phyloP scores from a whole-genome alignment of 441 rosid genomes.

The Jatropha podagrica region DNA sequence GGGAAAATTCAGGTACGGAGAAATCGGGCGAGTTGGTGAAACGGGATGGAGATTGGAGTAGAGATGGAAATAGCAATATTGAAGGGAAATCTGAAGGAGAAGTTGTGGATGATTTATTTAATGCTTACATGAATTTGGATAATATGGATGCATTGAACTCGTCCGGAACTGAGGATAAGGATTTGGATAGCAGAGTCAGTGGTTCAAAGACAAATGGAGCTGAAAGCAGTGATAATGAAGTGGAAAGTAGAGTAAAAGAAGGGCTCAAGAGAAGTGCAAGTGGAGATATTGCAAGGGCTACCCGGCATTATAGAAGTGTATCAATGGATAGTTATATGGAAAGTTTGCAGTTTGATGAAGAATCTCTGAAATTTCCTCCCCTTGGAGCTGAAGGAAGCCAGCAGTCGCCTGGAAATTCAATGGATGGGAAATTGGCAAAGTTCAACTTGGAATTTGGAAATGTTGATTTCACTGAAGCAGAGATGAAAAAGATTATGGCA shows the following conservation, averaged over 20 bases:
- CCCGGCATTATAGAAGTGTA: slow-evolving; percentile 80
- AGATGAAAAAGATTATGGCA: slow-evolving; percentile 85
- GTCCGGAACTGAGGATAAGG: slow-evolving; percentile 71
- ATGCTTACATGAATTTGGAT: slow-evolving; percentile 86
- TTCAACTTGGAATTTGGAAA: slow-evolving; percentile 77
- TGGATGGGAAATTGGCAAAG: slow-evolving; percentile 50
- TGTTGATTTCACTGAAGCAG: slow-evolving; percentile 80
- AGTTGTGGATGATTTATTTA: slow-evolving; percentile 79
- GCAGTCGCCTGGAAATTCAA: slow-evolving; percentile 56
- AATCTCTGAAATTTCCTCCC: slow-evolving; percentile 67
- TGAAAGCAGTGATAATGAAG: slow-evolving; percentile 88
- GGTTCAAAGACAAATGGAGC: slow-evolving; percentile 76
- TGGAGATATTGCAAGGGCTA: slow-evolving; percentile 59
- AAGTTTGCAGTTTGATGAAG: slow-evolving; percentile 64
- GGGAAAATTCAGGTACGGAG: slow-evolving; percentile 43
- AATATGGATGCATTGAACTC: slow-evolving; percentile 75
- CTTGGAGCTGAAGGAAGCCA: slow-evolving; percentile 54
- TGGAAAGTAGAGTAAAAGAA: slow-evolving; percentile 65
- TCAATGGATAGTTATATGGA: slow-evolving; percentile 92
- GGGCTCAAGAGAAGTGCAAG: slow-evolving; percentile 73
- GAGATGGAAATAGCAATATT: slow-evolving; percentile 33
- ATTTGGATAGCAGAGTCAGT: slow-evolving; percentile 81
- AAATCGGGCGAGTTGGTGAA: slow-evolving; percentile 62
- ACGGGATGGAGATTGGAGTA: slow-evolving; percentile 52
- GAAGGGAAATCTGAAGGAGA: slow-evolving; percentile 74